Evolutionary conservation across 192 early-diverging fungal genomes (phyloP).

Genomic region (Pilobolus umbonatus): DNA sequence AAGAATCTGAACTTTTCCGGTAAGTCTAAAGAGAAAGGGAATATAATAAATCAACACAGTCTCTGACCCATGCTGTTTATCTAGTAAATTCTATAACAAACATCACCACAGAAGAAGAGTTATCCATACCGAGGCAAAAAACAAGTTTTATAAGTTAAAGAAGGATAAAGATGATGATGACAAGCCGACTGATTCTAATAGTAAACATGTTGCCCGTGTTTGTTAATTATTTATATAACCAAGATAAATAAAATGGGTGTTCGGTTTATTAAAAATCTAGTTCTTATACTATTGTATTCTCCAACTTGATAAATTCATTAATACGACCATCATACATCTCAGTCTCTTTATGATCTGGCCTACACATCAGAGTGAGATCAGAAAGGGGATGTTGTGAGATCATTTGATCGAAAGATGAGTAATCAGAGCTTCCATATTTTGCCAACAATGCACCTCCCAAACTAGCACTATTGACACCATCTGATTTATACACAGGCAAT

Average conservation of each 20-base stretch:
- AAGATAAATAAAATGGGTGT: no score
- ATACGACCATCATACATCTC: conserved; percentile 11
- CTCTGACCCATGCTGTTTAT: no score
- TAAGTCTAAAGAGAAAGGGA: background rate
- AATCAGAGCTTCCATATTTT: conserved; percentile 26
- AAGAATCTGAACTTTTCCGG: background rate
- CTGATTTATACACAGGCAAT: conserved; percentile 50
- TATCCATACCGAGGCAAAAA: no score
- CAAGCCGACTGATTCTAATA: no score
- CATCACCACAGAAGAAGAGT: no score
- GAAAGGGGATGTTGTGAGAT: conserved; percentile 14
- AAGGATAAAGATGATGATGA: no score
- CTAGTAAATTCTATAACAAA: no score
- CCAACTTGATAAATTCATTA: conserved; percentile 19
- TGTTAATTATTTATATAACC: no score
- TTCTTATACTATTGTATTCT: no score
- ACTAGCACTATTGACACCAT: conserved; percentile 50
- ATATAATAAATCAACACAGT: background rate
- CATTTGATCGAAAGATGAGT: conserved; percentile 23
- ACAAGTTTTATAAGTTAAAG: no score
- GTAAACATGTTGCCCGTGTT: no score
- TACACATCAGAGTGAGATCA: conserved; percentile 16
- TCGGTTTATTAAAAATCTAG: no score
- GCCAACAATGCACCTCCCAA: conserved; percentile 59
- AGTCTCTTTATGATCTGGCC: conserved; percentile 8